These are phyloP conservation scores for Meyerozyma guilliermondii DNA, from an alignment of 1,139 yeast species.

Conservation along the genomic window DNA sequence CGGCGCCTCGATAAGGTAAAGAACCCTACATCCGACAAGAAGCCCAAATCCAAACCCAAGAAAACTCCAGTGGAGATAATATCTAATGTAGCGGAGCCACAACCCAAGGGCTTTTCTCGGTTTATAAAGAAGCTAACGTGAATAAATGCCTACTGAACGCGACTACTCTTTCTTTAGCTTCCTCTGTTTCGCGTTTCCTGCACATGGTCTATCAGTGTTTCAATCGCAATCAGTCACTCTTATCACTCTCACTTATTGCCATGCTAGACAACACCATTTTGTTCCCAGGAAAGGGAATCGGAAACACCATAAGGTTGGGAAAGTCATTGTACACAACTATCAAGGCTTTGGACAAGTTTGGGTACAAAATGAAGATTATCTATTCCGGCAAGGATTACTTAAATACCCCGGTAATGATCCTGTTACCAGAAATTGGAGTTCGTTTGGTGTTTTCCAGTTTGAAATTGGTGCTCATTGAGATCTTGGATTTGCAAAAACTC, in stretches of 20 bases:
- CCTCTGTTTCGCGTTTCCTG: too few species aligned
- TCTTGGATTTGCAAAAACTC: constrained; percentile 24
- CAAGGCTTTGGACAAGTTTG: constrained; percentile 18
- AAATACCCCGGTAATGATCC: constrained; percentile 28
- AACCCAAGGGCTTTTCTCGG: background rate
- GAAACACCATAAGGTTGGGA: constrained; percentile 24
- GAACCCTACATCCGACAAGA: background rate
- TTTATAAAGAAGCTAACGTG: background rate
- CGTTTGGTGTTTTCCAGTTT: constrained; percentile 39
- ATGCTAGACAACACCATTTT: constrained; percentile 21
- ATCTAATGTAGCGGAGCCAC: background rate
- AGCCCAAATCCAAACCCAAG: background rate
- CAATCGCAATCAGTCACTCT: background rate
- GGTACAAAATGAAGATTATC: constrained; percentile 15
- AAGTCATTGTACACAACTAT: constrained; percentile 22
- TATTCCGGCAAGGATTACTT: constrained; percentile 13
- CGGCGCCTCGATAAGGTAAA: background rate
- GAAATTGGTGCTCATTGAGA: constrained; percentile 41
- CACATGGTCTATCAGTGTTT: too few species aligned
- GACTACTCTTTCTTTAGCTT: too few species aligned
- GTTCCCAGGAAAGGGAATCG: constrained; percentile 33
- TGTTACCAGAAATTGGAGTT: constrained; percentile 25
- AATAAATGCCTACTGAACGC: background rate
- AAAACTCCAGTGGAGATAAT: background rate
- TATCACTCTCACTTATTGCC: background rate